A percentile compares a stretch with the other conserved stretches of the same genome.
These are phyloP conservation scores for Penicillium ochrochloron DNA, from an alignment of 495 filamentous ascomycete species.

Conservation along the genomic window DNA sequence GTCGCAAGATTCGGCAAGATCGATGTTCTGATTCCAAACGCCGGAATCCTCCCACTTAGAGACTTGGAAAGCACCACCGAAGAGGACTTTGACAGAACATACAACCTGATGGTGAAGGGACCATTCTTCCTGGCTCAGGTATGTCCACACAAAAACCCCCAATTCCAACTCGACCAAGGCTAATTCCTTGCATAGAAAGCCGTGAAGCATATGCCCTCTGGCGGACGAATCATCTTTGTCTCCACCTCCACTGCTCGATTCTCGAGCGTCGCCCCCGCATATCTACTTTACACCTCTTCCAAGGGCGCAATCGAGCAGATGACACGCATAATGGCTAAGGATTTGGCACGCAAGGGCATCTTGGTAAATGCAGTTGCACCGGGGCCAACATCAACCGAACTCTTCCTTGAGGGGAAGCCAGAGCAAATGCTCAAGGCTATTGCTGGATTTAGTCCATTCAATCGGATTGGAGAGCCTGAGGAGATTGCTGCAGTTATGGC, in stretches of 20 bases:
- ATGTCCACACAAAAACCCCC: conserved; percentile 8
- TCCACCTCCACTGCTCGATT: conserved; percentile 55
- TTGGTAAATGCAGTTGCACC: conserved; percentile 68
- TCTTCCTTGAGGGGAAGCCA: conserved; percentile 66
- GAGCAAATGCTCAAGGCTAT: conserved; percentile 61
- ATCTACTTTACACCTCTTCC: conserved; percentile 64
- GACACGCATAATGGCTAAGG: conserved; percentile 65
- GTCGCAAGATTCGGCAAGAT: conserved; percentile 55
- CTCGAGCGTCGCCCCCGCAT: conserved; percentile 56
- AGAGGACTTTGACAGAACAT: conserved; percentile 59
- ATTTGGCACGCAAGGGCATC: conserved; percentile 63
- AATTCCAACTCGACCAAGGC: neutral
- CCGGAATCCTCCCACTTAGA: conserved; percentile 57
- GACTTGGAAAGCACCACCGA: conserved; percentile 63
- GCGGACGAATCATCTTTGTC: conserved; percentile 64
- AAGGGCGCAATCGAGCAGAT: conserved; percentile 78
- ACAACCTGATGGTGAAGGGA: conserved; percentile 68
- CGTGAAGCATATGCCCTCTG: conserved; percentile 61
- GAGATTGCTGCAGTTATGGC: conserved; percentile 64
- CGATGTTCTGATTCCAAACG: conserved; percentile 69
- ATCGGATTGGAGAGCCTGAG: conserved; percentile 60
- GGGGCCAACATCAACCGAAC: conserved; percentile 68
- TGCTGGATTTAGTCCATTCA: conserved; percentile 56
- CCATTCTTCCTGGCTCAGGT: conserved; percentile 68
- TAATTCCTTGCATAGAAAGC: conserved; percentile 51